These are phyloP conservation scores for Mariannaea elegans DNA, from an alignment of 2,329 filamentous ascomycete genomes.

Conservation along the genomic window DNA sequence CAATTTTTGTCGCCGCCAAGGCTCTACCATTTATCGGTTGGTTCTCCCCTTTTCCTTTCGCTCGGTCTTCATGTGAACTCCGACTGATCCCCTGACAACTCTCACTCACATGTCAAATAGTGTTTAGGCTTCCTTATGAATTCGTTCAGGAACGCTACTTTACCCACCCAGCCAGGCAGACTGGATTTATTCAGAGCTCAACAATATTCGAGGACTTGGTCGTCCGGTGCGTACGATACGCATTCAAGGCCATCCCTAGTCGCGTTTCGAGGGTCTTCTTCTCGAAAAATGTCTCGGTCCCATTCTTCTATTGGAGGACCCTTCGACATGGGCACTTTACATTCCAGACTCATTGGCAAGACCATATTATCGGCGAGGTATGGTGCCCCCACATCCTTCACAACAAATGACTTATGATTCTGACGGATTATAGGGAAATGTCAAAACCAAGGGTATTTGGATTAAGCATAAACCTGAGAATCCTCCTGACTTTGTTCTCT, in stretches of 20 bases:
- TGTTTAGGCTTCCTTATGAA: constrained; percentile 41
- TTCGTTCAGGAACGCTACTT: constrained; percentile 46
- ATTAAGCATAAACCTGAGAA: constrained; percentile 67
- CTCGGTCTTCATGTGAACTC: not conserved
- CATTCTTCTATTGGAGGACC: constrained; percentile 80
- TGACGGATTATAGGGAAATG: constrained; percentile 40
- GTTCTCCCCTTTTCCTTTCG: constrained; percentile 26
- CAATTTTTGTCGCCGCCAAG: constrained; percentile 64
- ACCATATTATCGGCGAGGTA: constrained; percentile 48
- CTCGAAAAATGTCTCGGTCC: constrained; percentile 74
- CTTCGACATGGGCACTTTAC: constrained; percentile 73
- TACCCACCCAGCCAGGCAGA: constrained; percentile 42
- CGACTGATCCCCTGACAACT: not conserved
- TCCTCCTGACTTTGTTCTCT: constrained; percentile 79
- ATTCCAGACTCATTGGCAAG: constrained; percentile 71
- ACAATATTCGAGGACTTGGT: constrained; percentile 81
- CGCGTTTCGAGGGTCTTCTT: constrained; percentile 80
- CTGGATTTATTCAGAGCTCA: constrained; percentile 74
- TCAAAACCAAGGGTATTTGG: constrained; percentile 72
- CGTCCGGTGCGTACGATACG: constrained; percentile 79
- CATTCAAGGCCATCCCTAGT: constrained; percentile 76
- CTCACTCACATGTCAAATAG: constrained; percentile 32
- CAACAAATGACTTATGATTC: not conserved
- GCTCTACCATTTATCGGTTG: constrained; percentile 77
- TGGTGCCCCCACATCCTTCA: not conserved